phyloP scores from a whole-genome alignment of 257 asterid species.

The Coffea eugenioides region DNA sequence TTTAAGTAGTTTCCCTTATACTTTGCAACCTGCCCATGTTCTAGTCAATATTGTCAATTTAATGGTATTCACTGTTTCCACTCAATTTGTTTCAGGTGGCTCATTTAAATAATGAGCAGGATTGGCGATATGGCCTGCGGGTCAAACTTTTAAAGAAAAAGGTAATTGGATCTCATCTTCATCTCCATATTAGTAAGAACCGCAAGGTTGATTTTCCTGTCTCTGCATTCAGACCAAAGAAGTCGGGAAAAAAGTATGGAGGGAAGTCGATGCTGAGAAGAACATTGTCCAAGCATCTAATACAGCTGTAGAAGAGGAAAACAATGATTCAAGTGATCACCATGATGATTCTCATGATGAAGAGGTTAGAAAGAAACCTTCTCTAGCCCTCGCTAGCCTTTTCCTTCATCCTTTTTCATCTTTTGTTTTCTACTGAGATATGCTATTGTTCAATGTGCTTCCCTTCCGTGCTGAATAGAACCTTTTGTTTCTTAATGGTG shows the following conservation, averaged over 20 bases:
- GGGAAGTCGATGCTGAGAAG: conserved; percentile 63
- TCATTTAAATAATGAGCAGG: conserved; percentile 79
- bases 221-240: conserved; percentile 53
- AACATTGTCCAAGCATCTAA: conserved; percentile 45
- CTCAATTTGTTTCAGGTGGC: conserved; percentile 51
- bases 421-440: background rate
- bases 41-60: background rate
- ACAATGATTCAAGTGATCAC: conserved; percentile 50
- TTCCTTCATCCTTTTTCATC: background rate
- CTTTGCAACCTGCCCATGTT: background rate
- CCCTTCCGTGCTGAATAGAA: background rate
- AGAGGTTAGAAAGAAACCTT: conserved; percentile 52
- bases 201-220: conserved; percentile 6
- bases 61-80: conserved; percentile 2
- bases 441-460: background rate
- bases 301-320: conserved; percentile 55
- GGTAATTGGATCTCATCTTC: conserved; percentile 38
- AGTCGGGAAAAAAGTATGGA: conserved; percentile 66
- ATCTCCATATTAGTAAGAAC: conserved; percentile 5
- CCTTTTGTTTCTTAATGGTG: background rate
- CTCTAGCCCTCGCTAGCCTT: background rate
- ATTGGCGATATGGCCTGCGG: conserved; percentile 96
- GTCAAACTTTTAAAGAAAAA: conserved; percentile 80
- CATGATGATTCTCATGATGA: conserved; percentile 72
- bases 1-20: conserved; percentile 21